phyloP scores from a whole-genome alignment of 495 filamentous ascomycete genomes.

The Aspergillus homomorphus region DNA sequence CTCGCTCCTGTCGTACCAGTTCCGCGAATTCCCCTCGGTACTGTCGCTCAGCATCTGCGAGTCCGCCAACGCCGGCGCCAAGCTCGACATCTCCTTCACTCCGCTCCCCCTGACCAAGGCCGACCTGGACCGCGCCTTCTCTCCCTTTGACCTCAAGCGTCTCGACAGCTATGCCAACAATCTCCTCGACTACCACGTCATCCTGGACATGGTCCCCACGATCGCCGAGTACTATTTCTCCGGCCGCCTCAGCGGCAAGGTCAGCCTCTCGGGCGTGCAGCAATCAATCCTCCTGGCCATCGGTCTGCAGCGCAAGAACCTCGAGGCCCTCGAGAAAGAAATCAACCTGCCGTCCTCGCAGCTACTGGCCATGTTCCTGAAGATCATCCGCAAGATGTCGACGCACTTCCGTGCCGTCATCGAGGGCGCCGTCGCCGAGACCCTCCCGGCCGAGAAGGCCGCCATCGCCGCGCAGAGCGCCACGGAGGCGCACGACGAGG shows the following conservation, averaged over 20 bases:
- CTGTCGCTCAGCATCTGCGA: constrained; percentile 86
- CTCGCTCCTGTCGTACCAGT: constrained; percentile 83
- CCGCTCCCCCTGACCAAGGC: constrained; percentile 58
- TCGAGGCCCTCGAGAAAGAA: constrained; percentile 81
- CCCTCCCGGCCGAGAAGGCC: constrained; percentile 57
- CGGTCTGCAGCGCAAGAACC: constrained; percentile 60
- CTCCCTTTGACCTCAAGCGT: constrained; percentile 91
- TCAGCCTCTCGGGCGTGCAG: constrained; percentile 72
- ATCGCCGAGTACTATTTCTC: constrained; percentile 64
- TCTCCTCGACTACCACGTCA: constrained; percentile 95
- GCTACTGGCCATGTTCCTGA: constrained; percentile 93
- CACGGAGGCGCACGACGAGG: constrained; percentile 61
- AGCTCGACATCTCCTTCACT: constrained; percentile 48
- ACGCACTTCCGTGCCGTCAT: constrained; percentile 72
- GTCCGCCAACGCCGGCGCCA: constrained; percentile 72
- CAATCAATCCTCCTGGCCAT: constrained; percentile 55
- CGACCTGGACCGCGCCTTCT: constrained; percentile 71
- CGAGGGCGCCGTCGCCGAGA: constrained; percentile 66
- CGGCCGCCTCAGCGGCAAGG: constrained; percentile 61
- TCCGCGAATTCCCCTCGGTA: constrained; percentile 78
- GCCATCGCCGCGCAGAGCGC: constrained; percentile 47
- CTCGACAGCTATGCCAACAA: constrained; percentile 95
- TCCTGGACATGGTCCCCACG: constrained; percentile 84
- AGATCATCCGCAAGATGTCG: constrained; percentile 84
- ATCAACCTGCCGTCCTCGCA: constrained; percentile 70